Evolutionary conservation across 495 filamentous ascomycete species (phyloP), one percentile per base, ranked within the genome.

Genomic region (Penicillium antarcticum): DNA sequence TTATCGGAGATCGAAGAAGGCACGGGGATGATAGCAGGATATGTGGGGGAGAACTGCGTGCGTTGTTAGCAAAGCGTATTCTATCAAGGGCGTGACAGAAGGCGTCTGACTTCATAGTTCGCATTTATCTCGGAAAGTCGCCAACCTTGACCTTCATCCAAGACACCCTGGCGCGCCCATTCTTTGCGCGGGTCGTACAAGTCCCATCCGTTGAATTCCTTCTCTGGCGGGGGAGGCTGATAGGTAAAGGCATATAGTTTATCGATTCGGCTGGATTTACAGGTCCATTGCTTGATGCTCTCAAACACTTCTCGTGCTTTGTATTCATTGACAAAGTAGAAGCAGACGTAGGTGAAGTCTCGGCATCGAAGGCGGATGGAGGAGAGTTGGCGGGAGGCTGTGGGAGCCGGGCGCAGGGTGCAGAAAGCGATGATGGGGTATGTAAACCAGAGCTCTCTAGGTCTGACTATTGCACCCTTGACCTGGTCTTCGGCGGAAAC

Each of bases 171-270:
- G 17, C 92, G 82, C 52, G 75, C 78, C 72, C 87, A 95, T 68
- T 97, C 92, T 52, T 81, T 82, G 55, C 78, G 79, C 13, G 90
- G 80, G 66, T 97, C 85, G 69, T 97, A 99, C n/a, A 96, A 55
- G 10, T 84, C 72, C 91, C 91, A 96, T 5, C 90, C 89, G 60
- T 92, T 84, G 46, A 90, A 76, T 32, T 81, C 80, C 53, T 79
- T 84, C 73, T 97, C 94, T 3, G 81, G 80, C 31, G 76, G 74
- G 1, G 85, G 85, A 18, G 91, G 86, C 41, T 81, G 76, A 63
- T 92, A 97, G 46, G 75, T 80, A 66, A 97, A 99, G 12, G 94
- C 94, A 60, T 96, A 89, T 4, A 99, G 80, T 68, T 90, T 95
- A 43, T 97, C 91, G 47, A 97, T 77, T 36, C 85, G 84, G 9